phyloP scores from a whole-genome alignment of 805 yeast genomes.

The Saitoella complicata region DNA sequence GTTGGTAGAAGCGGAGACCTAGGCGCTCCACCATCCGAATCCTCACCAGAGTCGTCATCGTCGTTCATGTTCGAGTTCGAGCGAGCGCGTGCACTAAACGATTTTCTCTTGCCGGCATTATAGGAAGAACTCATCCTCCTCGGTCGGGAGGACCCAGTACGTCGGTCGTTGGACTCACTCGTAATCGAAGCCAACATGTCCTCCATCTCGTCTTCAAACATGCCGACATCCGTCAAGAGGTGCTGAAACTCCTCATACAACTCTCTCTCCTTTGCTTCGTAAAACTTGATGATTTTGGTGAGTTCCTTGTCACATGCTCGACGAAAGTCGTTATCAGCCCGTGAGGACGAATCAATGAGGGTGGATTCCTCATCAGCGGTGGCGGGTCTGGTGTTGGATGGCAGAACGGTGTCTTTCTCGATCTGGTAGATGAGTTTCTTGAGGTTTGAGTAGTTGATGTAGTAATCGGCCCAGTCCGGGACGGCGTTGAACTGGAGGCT shows the following conservation, averaged over 20 bases:
- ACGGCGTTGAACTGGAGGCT: slow-evolving; percentile 93
- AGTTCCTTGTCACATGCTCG: slow-evolving; percentile 67
- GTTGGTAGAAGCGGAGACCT: too few species aligned
- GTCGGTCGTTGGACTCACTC: too few species aligned
- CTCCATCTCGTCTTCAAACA: slow-evolving; percentile 29
- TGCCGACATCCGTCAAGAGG: slow-evolving; percentile 44
- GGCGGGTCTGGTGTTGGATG: slow-evolving; percentile 16
- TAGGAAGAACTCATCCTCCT: too few species aligned
- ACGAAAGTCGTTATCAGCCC: slow-evolving; percentile 43
- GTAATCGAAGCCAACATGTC: too few species aligned
- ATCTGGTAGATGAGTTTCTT: slow-evolving; percentile 43
- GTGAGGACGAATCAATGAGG: slow-evolving; percentile 18
- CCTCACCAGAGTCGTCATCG: too few species aligned
- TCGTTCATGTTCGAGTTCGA: too few species aligned
- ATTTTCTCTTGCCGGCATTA: too few species aligned
- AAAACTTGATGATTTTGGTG: slow-evolving; percentile 60
- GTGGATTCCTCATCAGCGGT: slow-evolving; percentile 18
- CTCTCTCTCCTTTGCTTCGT: slow-evolving; percentile 45
- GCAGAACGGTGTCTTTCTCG: slow-evolving; percentile 39
- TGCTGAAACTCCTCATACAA: slow-evolving; percentile 37
- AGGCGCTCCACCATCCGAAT: too few species aligned
- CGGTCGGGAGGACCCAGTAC: too few species aligned
- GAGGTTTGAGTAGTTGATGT: slow-evolving; percentile 27
- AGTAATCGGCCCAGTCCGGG: slow-evolving; percentile 92
- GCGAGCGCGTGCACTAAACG: too few species aligned